Evolutionary conservation across 805 yeast species (phyloP).

Genomic region (Yarrowia keelungensis): DNA sequence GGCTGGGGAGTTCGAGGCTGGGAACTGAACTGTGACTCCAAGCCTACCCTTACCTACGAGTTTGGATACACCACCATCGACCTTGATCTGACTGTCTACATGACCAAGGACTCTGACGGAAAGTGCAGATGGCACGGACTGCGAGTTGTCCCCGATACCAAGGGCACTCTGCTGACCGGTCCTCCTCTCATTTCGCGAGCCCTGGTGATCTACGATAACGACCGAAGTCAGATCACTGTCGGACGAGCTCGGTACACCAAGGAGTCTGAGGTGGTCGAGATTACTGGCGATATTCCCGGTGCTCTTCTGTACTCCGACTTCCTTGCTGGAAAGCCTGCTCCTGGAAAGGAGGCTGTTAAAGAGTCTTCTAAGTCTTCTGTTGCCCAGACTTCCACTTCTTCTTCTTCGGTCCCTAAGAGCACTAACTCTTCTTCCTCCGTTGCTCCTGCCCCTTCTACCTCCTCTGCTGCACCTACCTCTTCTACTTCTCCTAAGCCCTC

Average conservation of each 20-base stretch:
- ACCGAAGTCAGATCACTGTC: not conserved
- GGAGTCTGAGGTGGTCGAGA: constrained; percentile 1
- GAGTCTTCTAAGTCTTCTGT: no score
- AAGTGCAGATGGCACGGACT: not conserved
- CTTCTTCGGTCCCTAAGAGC: no score
- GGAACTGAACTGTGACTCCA: not conserved
- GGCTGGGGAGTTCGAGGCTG: not conserved
- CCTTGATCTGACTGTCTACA: not conserved
- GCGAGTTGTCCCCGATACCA: not conserved
- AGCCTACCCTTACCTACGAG: constrained; percentile 13
- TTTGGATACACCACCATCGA: constrained; percentile 4
- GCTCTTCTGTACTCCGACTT: not conserved
- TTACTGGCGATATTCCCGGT: not conserved
- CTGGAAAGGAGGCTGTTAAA: no score
- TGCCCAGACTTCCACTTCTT: no score
- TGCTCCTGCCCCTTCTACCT: no score
- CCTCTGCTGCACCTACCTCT: no score
- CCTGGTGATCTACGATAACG: constrained; percentile 2
- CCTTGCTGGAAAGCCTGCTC: not conserved
- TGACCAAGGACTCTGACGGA: not conserved
- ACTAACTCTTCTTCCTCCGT: no score
- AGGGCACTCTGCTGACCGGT: not conserved
- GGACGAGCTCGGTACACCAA: not conserved
- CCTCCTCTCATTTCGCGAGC: constrained; percentile 17
- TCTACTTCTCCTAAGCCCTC: no score